These are phyloP conservation scores for Eucommia ulmoides DNA, from an alignment of 257 asterid species.

Conservation along the genomic window DNA sequence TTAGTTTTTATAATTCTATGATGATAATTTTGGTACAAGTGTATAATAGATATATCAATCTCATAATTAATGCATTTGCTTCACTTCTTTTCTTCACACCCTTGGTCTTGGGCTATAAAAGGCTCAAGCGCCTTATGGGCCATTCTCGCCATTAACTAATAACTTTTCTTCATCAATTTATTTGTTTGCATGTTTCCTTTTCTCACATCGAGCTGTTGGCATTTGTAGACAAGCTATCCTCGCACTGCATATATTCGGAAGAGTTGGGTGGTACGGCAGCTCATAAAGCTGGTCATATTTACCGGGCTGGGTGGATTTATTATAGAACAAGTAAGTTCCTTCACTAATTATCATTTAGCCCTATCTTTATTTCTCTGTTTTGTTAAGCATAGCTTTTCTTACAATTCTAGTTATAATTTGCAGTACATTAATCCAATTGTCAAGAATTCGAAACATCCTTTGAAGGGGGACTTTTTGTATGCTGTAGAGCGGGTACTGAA, in stretches of 20 bases:
- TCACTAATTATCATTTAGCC: slow-evolving; percentile 6
- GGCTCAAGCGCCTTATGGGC: no score
- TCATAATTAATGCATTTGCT: no score
- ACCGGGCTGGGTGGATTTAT: slow-evolving; percentile 92
- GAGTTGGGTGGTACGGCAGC: slow-evolving; percentile 93
- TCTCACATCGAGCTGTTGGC: slow-evolving; percentile 4
- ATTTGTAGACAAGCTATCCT: slow-evolving; percentile 83
- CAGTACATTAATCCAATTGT: slow-evolving; percentile 98
- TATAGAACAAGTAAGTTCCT: slow-evolving; percentile 65
- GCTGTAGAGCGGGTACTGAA: slow-evolving; percentile 92
- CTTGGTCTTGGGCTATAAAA: no score
- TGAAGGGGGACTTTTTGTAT: slow-evolving; percentile 75
- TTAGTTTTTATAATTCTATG: no score
- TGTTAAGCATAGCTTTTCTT: neutral
- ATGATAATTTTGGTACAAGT: no score
- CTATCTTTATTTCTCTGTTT: neutral
- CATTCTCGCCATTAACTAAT: no score
- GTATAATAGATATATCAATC: no score
- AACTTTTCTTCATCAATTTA: no score
- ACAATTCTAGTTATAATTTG: slow-evolving; percentile 14
- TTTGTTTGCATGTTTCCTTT: no score
- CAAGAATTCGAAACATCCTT: slow-evolving; percentile 84
- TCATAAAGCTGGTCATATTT: slow-evolving; percentile 74
- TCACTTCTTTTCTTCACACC: no score
- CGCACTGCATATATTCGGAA: slow-evolving; percentile 71